Base-by-base conservation (phyloP, 768 basidiomycete genomes). In the Peribolospora kevripleyi region DNA sequence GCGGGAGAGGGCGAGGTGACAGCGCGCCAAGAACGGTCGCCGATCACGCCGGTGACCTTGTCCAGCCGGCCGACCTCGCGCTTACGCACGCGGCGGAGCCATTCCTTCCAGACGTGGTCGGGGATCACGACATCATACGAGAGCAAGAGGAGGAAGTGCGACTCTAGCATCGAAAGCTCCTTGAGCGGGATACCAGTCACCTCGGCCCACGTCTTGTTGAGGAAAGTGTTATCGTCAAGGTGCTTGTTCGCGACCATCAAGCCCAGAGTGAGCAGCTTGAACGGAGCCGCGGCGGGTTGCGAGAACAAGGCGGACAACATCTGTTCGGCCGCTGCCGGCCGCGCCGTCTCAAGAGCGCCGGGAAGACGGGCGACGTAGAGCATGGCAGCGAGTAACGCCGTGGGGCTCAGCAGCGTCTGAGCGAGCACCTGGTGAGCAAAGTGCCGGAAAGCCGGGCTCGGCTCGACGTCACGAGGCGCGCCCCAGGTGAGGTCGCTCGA, bases 171-270 rank as follows among this genome's bases (percentile, higher is more conserved):
- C 70, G 91, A 90, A 64, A 98, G 80, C 64, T 91, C 87, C 10
- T 65, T 63, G 59, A 95, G 70, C 4, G 80, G 75, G 61, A 93
- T 84, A 11, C 81, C 81, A 1, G 88, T 85, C 5, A 97, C 82
- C 55, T 88, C 82, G 3, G 90, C 80, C 87, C 88, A 98, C 0
- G 91, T 95, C 66, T 84, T 81, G 72, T 91, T 93, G 51, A 88
- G 93, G 71, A 93, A 98, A 0, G 88, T 91, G 68, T 95, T 95
- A 66, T 90, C 54, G 55, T 60, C 61, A 52, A 66, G 57, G 60
- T 58, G 43, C 50, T 98, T 98, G 72, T 98, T 98, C 42, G 84
- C 85, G 75, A 95, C 78, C 81, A 98, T 90, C 58, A 98, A 69
- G 3, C 79, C 84, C 5, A 84, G 82, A 0, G 95, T 82, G 2